Evolutionary conservation across 768 basidiomycete species (phyloP).

Genomic region (Phlegmacium glaucopus): DNA sequence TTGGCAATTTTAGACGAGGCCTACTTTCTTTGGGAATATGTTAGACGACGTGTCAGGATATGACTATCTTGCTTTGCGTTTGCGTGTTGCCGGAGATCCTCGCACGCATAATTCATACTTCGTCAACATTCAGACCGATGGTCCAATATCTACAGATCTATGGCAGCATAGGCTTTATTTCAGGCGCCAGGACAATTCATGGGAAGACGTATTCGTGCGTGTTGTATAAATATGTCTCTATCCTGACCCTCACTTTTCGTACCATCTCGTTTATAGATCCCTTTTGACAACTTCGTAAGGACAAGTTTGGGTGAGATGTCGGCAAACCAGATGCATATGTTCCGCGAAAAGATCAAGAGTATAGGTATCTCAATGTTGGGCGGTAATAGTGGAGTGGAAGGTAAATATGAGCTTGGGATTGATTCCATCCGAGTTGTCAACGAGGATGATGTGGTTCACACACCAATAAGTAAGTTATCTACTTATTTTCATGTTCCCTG

Average conservation of each 20-base stretch:
- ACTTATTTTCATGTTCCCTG: background rate
- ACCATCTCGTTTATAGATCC: constrained; percentile 51
- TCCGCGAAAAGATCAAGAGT: constrained; percentile 68
- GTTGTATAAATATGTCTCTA: background rate
- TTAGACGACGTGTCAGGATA: constrained; percentile 83
- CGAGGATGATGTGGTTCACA: constrained; percentile 53
- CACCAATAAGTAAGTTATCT: constrained; percentile 23
- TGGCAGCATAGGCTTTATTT: constrained; percentile 95
- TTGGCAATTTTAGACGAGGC: constrained; percentile 64
- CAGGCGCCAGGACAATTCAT: constrained; percentile 55
- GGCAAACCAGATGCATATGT: constrained; percentile 71
- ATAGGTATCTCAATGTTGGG: constrained; percentile 88
- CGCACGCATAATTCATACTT: constrained; percentile 83
- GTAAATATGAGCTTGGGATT: constrained; percentile 79
- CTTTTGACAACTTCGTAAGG: constrained; percentile 70
- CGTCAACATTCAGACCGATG: constrained; percentile 90
- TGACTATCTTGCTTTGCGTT: constrained; percentile 74
- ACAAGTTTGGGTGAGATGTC: constrained; percentile 74
- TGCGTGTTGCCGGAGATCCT: constrained; percentile 76
- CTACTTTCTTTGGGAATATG: constrained; percentile 85
- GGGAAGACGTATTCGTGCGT: constrained; percentile 83
- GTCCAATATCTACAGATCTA: constrained; percentile 75
- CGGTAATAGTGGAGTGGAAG: constrained; percentile 71
- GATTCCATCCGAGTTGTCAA: constrained; percentile 82
- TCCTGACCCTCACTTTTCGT: background rate